Base-by-base conservation (phyloP, 257 asterid genomes). In the Penstemon eatonii region DNA sequence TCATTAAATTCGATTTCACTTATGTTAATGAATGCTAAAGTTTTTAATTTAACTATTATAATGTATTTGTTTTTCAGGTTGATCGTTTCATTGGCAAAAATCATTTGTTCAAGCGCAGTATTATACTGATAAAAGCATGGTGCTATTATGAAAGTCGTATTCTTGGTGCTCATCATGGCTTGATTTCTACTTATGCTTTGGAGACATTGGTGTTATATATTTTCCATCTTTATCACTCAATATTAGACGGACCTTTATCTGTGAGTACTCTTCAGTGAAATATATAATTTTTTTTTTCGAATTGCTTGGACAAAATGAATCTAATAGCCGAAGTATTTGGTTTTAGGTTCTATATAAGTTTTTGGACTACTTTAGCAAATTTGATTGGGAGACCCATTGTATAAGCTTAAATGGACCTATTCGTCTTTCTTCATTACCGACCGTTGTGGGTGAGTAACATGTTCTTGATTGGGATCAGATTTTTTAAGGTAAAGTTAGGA, bases 111-210 rank as follows among this genome's bases (percentile, higher is more conserved):
- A 94, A 94, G 77, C 89, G 84, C 63, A 94, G 99, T 73, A 83
- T 94, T 65, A 85, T 94, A 73, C 79, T 94, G 68, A 83, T 91
- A 66, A 94, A 94, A 72, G 87, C 97, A 3, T 94, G 99, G 99
- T 94, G 99, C 85, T 94, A 87, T 67, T 94, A 94, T 54, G 99
- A 94, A 78, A 91, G 97, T 63, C 97, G 99, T 25, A 81, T 94
- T 56, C 95, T 91, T 50, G 99, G 99, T 66, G 92, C 96, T 56
- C 86, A 89, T 73, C 96, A 90, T 50, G 97, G 97, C 18, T 71
- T 94, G 85, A 86, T 94, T 71, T 91, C 97, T 51, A 94, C 99
- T 1, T 94, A 94, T 78, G 99, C 97, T 37, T 77, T 94, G 83
- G 99, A 94, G 83, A 91, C 95, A 3, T 63, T 94, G 76, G 96